Base-by-base conservation (phyloP, 805 yeast species). In the Nakazawaea holstii region DNA sequence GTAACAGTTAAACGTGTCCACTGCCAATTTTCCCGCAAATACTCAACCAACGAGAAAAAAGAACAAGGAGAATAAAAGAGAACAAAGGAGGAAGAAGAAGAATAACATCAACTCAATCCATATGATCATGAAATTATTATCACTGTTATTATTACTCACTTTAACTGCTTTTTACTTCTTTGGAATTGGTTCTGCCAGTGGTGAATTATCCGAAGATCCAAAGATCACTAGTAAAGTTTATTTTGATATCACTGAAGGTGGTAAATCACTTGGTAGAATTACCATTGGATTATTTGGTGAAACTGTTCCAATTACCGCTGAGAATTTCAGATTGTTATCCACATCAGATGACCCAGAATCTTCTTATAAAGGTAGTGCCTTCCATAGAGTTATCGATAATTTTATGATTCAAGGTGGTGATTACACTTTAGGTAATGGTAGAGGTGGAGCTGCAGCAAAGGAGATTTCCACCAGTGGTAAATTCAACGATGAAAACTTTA, bases 271-370 rank as follows among this genome's bases (percentile, higher is more conserved):
- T 40, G 98, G 98, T 41, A 79, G 95, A 62, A 75, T 92, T 53
- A 86, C 83, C 50, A 73, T 92, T 64, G 98, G 97, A 10, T 74
- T 92, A 45, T 92, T 82, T 62, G 97, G 97, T 41, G 78, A 81
- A 24, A 87, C 80, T 42, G 92, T 84, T 35, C 96, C 95, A 57
- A 86, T 84, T 67, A 91, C 97, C 27, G 94, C 76, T 35, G 91
- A 87, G 65, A 91, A 91, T 74, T 90, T 90, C 70, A 80, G 87
- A 59, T 84, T 85, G 59, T 75, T 90, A 65, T 72, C 89, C 43
- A 72, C 81, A 41, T 92, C 95, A 15, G 85, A 81, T 45, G 89
- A 87, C 60, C 80, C 86, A 31, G 66, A 72, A 35, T 72, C 82
- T 60, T 82, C 83, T 33, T 84, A 81, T 71, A 67, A 73, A 54